These are phyloP conservation scores for Talaromyces nanjingensis DNA, from an alignment of 495 filamentous ascomycete species.

Conservation along the genomic window DNA sequence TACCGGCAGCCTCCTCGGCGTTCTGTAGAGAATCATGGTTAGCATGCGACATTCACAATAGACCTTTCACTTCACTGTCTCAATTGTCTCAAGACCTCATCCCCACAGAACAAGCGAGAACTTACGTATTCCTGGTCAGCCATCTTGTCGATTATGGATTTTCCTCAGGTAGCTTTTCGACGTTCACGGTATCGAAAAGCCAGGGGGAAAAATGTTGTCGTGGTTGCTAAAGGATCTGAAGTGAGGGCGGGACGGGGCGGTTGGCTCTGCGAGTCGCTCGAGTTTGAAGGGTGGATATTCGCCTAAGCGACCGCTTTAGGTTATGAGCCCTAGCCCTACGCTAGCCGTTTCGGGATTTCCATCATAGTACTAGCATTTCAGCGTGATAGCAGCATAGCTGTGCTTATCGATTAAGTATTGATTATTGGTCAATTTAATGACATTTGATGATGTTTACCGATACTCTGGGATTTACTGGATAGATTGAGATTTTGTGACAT, in stretches of 20 bases:
- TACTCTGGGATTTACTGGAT: too few relatives aligned
- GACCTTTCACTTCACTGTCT: not conserved
- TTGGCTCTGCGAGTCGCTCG: conserved; percentile 21
- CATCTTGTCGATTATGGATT: conserved; percentile 64
- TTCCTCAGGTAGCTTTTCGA: conserved; percentile 46
- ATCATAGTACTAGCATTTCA: not conserved
- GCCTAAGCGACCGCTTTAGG: conserved; percentile 41
- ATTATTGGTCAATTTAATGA: not conserved
- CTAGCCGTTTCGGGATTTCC: conserved; percentile 22
- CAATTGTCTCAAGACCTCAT: not conserved
- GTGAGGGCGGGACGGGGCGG: conserved; percentile 10
- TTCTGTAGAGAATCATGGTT: conserved; percentile 51
- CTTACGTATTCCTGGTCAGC: conserved; percentile 89
- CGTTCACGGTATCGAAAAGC: conserved; percentile 40
- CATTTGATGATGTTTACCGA: not conserved
- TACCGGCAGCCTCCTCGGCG: conserved; percentile 90
- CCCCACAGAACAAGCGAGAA: conserved; percentile 20
- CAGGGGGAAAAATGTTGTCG: conserved; percentile 41
- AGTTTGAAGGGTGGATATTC: conserved; percentile 38
- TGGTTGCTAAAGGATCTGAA: conserved; percentile 32
- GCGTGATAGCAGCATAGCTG: not conserved
- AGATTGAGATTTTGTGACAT: not conserved
- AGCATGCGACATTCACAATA: conserved; percentile 21
- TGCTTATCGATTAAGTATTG: not conserved
- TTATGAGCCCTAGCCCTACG: conserved; percentile 30